These are phyloP conservation scores for Candida montana DNA, from an alignment of 805 yeast genomes.

Conservation along the genomic window DNA sequence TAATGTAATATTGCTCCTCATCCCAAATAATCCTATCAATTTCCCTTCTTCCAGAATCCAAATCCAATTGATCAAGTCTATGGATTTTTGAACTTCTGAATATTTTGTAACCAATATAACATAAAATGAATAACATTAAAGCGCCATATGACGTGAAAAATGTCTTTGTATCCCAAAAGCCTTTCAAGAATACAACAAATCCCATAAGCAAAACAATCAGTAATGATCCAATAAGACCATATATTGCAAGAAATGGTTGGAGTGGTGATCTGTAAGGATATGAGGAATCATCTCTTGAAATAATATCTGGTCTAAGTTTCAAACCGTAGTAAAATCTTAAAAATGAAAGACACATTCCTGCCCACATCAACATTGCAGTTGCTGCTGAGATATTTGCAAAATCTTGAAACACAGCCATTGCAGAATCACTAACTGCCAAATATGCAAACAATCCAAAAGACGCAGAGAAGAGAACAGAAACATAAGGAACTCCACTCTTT, in stretches of 20 bases:
- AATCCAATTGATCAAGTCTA: slow-evolving; percentile 67
- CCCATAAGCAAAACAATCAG: slow-evolving; percentile 54
- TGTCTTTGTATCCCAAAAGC: slow-evolving; percentile 53
- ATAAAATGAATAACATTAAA: slow-evolving; percentile 43
- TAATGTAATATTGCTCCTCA: slow-evolving; percentile 46
- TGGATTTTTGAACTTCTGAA: slow-evolving; percentile 60
- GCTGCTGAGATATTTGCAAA: slow-evolving; percentile 65
- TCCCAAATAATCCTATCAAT: slow-evolving; percentile 79
- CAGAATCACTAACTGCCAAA: slow-evolving; percentile 50
- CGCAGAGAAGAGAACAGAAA: slow-evolving; percentile 59
- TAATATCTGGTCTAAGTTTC: slow-evolving; percentile 56
- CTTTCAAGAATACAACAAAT: slow-evolving; percentile 51
- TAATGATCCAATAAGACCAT: slow-evolving; percentile 53
- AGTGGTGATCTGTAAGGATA: slow-evolving; percentile 67
- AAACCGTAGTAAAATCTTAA: slow-evolving; percentile 61
- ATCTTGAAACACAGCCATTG: slow-evolving; percentile 61
- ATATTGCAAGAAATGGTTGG: slow-evolving; percentile 63
- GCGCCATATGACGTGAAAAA: slow-evolving; percentile 66
- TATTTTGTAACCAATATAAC: slow-evolving; percentile 51
- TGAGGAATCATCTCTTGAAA: slow-evolving; percentile 53
- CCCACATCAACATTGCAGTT: slow-evolving; percentile 76
- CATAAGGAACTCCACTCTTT: slow-evolving; percentile 63
- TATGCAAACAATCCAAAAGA: slow-evolving; percentile 56
- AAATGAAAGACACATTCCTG: slow-evolving; percentile 61
- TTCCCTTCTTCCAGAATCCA: slow-evolving; percentile 81